Evolutionary conservation across 208 protist species (phyloP).

Genomic region (Herpetomonas samuelpessoai): DNA sequence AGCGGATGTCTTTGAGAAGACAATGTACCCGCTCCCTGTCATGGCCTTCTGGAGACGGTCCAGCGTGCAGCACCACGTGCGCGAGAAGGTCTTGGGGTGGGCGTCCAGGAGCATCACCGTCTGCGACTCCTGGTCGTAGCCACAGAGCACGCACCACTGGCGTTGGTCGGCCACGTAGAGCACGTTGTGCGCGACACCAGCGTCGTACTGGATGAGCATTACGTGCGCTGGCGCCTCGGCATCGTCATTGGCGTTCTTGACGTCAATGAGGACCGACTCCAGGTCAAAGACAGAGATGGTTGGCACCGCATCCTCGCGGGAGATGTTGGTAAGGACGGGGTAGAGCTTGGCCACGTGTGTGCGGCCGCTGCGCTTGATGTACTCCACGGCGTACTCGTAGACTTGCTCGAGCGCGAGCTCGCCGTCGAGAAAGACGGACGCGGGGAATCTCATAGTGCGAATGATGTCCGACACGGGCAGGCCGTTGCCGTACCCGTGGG

Average conservation of each 20-base stretch:
- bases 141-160: conserved; percentile 85
- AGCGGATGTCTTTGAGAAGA: conserved; percentile 61
- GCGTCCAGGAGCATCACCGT: conserved; percentile 81
- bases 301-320: conserved; percentile 80
- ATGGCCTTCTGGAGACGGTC: conserved; percentile 88
- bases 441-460: conserved; percentile 64
- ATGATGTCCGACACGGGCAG: conserved; percentile 84
- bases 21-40: conserved; percentile 82
- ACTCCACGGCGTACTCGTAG: conserved; percentile 76
- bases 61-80: conserved; percentile 78
- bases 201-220: conserved; percentile 91
- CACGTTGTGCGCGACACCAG: conserved; percentile 85
- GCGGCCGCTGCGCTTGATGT: conserved; percentile 40
- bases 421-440: conserved; percentile 74
- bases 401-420: conserved; percentile 76
- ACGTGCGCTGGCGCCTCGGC: conserved; percentile 66
- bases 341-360: conserved; percentile 58
- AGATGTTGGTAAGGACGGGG: conserved; percentile 85
- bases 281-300: conserved; percentile 89
- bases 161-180: conserved; percentile 67
- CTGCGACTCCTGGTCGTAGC: conserved; percentile 86
- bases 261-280: conserved; percentile 77
- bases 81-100: conserved; percentile 81
- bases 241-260: conserved; percentile 73
- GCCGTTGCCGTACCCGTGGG: conserved; percentile 79